Evolutionary conservation across 192 early-diverging fungal genomes (phyloP), one percentile per base, ranked within the genome.

Genomic region (Backusella tuberculispora): DNA sequence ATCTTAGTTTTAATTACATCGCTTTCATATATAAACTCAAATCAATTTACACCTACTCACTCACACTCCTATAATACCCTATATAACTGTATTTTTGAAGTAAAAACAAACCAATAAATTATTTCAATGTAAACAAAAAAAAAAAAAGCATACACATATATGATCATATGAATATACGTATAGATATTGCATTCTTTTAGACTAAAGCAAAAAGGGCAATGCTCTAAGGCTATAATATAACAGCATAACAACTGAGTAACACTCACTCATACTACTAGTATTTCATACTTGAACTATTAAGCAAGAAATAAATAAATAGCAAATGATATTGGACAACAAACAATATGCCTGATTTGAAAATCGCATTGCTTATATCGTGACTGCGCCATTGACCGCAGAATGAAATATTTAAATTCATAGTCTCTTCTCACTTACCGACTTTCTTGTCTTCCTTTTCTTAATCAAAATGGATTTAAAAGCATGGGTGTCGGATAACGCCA

Each of bases 401-500:
- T 26, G 34, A 64, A 38, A 64, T 37, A 24, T 37, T 64, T 34
- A 34, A 34, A 34, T 34, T 34, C 29, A 34, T 34, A 34, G 29
- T 38, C 63, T 64, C 9, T 40, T 38, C 14, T 64, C 26, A 13
- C 34, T 15, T 7, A 34, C 17, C 37, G 2, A 38, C 26, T 37
- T 13, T 64, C 63, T 64, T 64, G 7, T 26, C 26, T 9, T 15
- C 15, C 15, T 12, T 37, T n/a, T 34, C 26, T 38, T n/a, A 40
- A 15, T 40, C 26, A 68, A 40, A 47, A 75, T 73, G 75, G 83
- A 85, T 53, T 81, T 89, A 72, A 81, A 81, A 67, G 75, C 82
- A 53, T 90, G 87, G 91, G 87, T 92, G 15, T 88, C 88, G 9
- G 92, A 94, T 83, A 81, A 85, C 46, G 79, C 91, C 75, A 84